These are phyloP conservation scores for Bonnemaisonia californica DNA, from an alignment of 31 red algal genomes.

Conservation along the genomic window DNA sequence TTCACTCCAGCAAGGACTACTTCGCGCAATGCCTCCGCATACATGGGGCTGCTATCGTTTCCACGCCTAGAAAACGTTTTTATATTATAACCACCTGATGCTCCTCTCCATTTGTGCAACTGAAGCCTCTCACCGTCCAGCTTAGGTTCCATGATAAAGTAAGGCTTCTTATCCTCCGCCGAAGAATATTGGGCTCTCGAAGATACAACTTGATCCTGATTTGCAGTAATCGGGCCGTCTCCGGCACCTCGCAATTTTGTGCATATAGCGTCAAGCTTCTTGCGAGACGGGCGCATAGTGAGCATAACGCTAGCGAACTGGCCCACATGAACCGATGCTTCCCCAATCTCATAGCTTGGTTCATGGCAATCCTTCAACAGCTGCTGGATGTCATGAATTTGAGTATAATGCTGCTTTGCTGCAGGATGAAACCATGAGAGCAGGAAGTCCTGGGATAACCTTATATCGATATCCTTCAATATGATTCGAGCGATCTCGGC, in stretches of 20 bases:
- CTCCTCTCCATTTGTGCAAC: slow-evolving; percentile 72
- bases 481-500: slow-evolving; percentile 74
- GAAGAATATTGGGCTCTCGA: no score
- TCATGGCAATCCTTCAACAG: slow-evolving; percentile 61
- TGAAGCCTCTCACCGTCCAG: slow-evolving; percentile 89
- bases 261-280: slow-evolving; percentile 46
- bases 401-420: slow-evolving; percentile 75
- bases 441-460: slow-evolving; percentile 44
- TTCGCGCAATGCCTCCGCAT: slow-evolving; percentile 54
- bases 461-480: slow-evolving; percentile 73
- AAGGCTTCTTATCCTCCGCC: slow-evolving; percentile 22
- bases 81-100: slow-evolving; percentile 15
- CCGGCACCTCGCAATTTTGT: slow-evolving; percentile 47
- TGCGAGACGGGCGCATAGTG: slow-evolving; percentile 68
- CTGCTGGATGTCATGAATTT: slow-evolving; percentile 62
- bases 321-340: slow-evolving; percentile 54
- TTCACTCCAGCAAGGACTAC: slow-evolving; percentile 48
- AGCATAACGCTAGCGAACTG: slow-evolving; percentile 69
- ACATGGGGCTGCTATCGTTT: slow-evolving; percentile 77
- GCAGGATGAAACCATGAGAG: slow-evolving; percentile 70
- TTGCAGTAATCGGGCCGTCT: background rate
- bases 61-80: slow-evolving; percentile 67
- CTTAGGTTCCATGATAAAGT: slow-evolving; percentile 88
- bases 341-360: slow-evolving; percentile 66
- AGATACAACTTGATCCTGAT: background rate